Evolutionary conservation across 106 monocot species (phyloP).

Genomic region (Xerophyta viscosa): DNA sequence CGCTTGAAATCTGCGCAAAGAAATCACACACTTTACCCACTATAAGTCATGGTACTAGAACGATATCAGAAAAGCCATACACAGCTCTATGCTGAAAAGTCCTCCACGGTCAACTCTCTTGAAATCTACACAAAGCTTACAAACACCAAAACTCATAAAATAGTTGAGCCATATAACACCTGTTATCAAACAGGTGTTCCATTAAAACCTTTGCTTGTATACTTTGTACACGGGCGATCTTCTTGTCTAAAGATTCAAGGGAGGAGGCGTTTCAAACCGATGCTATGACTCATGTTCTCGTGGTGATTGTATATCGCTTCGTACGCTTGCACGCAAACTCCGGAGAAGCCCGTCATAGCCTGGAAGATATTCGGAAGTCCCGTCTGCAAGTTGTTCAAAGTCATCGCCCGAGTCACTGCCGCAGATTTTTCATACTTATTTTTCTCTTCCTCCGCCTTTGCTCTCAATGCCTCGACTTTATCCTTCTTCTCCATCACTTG

Average conservation of each 20-base stretch:
- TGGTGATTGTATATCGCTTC: conserved; percentile 47
- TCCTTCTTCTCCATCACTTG: conserved; percentile 34
- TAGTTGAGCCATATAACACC: too few species aligned
- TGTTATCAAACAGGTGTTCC: too few species aligned
- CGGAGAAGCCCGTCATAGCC: conserved; percentile 82
- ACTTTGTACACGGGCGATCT: conserved; percentile 10
- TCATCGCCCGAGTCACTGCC: conserved; percentile 74
- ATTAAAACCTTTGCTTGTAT: too few species aligned
- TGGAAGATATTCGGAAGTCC: conserved; percentile 90
- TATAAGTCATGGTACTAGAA: too few species aligned
- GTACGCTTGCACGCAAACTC: conserved; percentile 72
- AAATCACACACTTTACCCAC: too few species aligned
- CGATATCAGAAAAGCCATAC: too few species aligned
- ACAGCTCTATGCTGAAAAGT: not conserved
- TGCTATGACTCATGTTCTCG: conserved; percentile 9
- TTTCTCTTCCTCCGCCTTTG: conserved; percentile 78
- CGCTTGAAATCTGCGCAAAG: too few species aligned
- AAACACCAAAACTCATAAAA: not conserved
- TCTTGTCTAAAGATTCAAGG: conserved; percentile 2
- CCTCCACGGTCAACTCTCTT: not conserved
- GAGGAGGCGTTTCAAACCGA: conserved; percentile 46
- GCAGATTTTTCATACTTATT: conserved; percentile 66
- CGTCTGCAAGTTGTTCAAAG: conserved; percentile 87
- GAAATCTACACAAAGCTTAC: not conserved
- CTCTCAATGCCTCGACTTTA: conserved; percentile 52